Evolutionary conservation across 2,329 filamentous ascomycete species (phyloP).

Genomic region (Gaeumannomyces tritici): DNA sequence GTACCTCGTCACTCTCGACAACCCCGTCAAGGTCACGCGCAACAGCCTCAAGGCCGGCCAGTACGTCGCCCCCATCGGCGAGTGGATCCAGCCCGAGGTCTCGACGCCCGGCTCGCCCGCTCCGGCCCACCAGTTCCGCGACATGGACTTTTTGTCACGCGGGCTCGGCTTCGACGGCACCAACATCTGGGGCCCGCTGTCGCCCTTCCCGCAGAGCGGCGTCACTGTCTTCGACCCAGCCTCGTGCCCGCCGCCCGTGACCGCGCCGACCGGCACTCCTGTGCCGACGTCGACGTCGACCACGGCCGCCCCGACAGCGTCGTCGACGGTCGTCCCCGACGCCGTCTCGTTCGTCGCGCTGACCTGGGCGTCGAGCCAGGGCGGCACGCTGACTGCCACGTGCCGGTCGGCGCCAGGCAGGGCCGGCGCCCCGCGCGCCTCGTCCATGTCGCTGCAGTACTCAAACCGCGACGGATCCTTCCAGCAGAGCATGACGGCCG

Average conservation of each 20-base stretch:
- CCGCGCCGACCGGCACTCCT: neutral
- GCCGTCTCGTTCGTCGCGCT: neutral
- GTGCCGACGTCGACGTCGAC: neutral
- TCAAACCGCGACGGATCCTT: conserved; percentile 2
- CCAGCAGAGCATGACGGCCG: neutral
- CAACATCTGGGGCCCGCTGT: conserved; percentile 1
- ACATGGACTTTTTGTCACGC: neutral
- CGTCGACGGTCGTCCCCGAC: neutral
- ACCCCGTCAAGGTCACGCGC: neutral
- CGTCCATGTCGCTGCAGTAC: conserved; percentile 1
- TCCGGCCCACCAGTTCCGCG: neutral
- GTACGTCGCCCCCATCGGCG: conserved; percentile 1
- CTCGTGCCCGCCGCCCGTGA: neutral
- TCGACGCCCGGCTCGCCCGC: neutral
- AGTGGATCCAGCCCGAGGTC: conserved; percentile 4
- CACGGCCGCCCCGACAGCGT: neutral
- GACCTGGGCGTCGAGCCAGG: neutral
- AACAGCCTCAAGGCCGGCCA: conserved; percentile 2
- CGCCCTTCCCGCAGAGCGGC: conserved; percentile 1
- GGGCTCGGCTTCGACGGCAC: conserved; percentile 1
- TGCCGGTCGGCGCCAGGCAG: no score
- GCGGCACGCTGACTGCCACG: no score
- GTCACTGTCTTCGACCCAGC: neutral
- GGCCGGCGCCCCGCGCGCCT: neutral
- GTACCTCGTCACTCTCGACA: neutral